Evolutionary conservation across 2,329 filamentous ascomycete genomes (phyloP).

Genomic region (Paraphaeosphaeria minitans): DNA sequence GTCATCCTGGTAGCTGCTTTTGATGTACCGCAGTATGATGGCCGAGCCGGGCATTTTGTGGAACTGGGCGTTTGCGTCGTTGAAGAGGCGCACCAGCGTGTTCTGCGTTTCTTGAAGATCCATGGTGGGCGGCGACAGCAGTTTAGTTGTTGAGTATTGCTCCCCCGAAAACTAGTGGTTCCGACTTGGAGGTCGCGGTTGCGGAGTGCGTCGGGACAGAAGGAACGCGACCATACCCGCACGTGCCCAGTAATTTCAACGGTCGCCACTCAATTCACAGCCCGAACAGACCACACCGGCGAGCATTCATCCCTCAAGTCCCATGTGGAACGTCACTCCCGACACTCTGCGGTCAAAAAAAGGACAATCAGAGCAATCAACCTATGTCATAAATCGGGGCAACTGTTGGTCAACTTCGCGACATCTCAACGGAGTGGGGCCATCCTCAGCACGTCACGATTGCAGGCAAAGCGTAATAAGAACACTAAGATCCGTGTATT

Average conservation of each 20-base stretch:
- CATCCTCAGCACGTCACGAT: not conserved
- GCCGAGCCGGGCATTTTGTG: constrained; percentile 92
- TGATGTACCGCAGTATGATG: constrained; percentile 92
- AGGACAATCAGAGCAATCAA: too few species aligned
- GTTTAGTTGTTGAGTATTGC: not conserved
- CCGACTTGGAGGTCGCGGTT: constrained; percentile 3
- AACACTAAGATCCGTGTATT: constrained; percentile 36
- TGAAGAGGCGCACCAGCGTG: constrained; percentile 59
- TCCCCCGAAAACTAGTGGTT: not conserved
- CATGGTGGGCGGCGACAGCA: constrained; percentile 46
- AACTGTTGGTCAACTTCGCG: too few species aligned
- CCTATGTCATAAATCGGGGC: too few species aligned
- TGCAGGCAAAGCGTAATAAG: not conserved
- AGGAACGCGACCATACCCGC: constrained; percentile 3
- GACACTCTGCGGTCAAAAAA: too few species aligned
- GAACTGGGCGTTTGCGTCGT: constrained; percentile 68
- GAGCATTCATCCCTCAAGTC: not conserved
- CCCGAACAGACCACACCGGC: not conserved
- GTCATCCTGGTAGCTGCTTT: constrained; percentile 97
- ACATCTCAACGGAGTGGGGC: not conserved
- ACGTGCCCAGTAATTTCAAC: constrained; percentile 17
- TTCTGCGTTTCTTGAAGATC: constrained; percentile 62
- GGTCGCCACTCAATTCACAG: not conserved
- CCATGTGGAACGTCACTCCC: too few species aligned
- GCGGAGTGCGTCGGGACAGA: constrained; percentile 9